phyloP scores from a whole-genome alignment of 176 grass and related monocot species.

The Ananas comosus region DNA sequence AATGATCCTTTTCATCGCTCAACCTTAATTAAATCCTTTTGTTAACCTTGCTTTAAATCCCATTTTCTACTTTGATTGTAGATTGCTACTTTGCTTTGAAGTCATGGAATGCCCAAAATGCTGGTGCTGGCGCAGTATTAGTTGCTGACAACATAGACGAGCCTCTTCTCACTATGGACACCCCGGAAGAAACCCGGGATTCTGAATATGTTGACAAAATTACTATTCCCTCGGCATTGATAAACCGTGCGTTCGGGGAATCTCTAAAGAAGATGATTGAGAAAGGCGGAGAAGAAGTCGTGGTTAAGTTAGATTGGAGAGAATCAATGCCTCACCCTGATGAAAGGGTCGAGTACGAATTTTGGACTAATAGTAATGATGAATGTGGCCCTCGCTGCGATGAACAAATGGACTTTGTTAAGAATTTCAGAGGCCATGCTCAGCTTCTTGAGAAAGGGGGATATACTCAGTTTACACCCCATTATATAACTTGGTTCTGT shows the following conservation, averaged over 20 bases:
- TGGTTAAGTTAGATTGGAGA: slow-evolving; percentile 79
- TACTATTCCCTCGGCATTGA: slow-evolving; percentile 67
- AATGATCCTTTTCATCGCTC: too few species aligned
- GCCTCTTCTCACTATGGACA: slow-evolving; percentile 82
- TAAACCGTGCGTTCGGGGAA: slow-evolving; percentile 38
- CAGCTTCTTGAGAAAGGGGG: slow-evolving; percentile 66
- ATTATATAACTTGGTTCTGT: slow-evolving; percentile 96
- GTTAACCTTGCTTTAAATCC: too few species aligned
- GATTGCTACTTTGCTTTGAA: slow-evolving; percentile 94
- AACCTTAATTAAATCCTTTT: background rate
- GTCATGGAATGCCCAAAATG: slow-evolving; percentile 77
- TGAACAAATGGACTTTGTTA: slow-evolving; percentile 28
- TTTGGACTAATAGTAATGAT: slow-evolving; percentile 99
- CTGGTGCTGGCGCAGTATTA: slow-evolving; percentile 71
- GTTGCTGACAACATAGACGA: slow-evolving; percentile 66
- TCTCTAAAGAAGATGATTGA: slow-evolving; percentile 10
- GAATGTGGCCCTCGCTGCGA: slow-evolving; percentile 49
- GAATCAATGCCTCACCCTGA: slow-evolving; percentile 97
- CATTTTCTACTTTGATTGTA: slow-evolving; percentile 12
- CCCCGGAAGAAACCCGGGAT: slow-evolving; percentile 41
- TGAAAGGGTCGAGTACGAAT: slow-evolving; percentile 89
- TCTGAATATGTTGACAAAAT: slow-evolving; percentile 59
- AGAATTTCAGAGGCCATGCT: slow-evolving; percentile 62
- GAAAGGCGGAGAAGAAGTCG: slow-evolving; percentile 11
- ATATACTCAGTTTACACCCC: slow-evolving; percentile 66